Conservation (phyloP, 2,329 filamentous ascomycete genomes). For the Cercospora sp. region DNA sequence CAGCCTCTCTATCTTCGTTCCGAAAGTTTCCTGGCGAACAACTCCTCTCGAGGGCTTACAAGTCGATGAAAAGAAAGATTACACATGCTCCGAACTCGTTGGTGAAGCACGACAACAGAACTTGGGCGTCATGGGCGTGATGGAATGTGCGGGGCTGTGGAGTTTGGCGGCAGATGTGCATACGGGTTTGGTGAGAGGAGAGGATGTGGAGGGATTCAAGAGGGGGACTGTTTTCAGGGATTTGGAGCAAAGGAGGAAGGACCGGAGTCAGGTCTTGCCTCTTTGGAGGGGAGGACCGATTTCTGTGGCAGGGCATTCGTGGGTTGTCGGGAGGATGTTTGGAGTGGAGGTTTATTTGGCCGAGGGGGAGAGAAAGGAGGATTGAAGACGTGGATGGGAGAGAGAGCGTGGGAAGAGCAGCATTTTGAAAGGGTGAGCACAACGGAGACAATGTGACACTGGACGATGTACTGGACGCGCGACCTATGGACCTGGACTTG, state of each 20-base stretch:
- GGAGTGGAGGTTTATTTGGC: conserved; percentile 37
- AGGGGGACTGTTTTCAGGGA: conserved; percentile 35
- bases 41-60: conserved; percentile 37
- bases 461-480: neutral
- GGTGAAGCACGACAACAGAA: conserved; percentile 26
- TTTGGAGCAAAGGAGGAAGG: conserved; percentile 35
- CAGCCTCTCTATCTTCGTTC: conserved; percentile 40
- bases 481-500: neutral
- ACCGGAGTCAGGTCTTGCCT: conserved; percentile 38
- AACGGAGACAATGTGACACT: neutral
- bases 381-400: conserved; percentile 22
- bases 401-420: neutral
- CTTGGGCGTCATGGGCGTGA: conserved; percentile 24
- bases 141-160: conserved; percentile 40
- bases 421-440: too few relatives aligned
- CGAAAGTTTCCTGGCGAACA: conserved; percentile 33
- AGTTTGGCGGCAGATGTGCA: conserved; percentile 36
- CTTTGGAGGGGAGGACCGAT: conserved; percentile 41
- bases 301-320: conserved; percentile 36
- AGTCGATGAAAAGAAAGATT: conserved; percentile 36
- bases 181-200: conserved; percentile 35
- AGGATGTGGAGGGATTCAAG: conserved; percentile 39
- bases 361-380: conserved; percentile 26
- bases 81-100: conserved; percentile 35
- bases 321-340: conserved; percentile 38